Evolutionary conservation across 352 stramenopile genomes (phyloP).

Genomic region (Phytophthora hibernalis): DNA sequence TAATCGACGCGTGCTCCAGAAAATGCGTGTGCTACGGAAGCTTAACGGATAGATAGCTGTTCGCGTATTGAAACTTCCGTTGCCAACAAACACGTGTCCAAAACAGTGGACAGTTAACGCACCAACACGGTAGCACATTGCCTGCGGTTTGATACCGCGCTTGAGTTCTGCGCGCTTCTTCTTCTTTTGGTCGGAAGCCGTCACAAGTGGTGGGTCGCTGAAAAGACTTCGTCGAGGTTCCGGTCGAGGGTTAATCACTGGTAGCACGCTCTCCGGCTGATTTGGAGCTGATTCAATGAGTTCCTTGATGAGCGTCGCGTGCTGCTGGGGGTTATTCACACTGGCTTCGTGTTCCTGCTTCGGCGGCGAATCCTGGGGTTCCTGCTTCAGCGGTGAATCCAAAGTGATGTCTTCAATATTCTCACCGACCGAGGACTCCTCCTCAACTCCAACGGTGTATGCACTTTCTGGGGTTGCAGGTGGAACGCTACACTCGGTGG

Average conservation of each 20-base stretch:
- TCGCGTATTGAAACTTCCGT: constrained; percentile 87
- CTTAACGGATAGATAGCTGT: constrained; percentile 90
- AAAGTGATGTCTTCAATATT: constrained; percentile 8
- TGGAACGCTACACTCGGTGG: constrained; percentile 3
- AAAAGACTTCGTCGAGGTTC: constrained; percentile 54
- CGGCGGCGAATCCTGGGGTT: constrained; percentile 5
- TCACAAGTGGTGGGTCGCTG: constrained; percentile 55
- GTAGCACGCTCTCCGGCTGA: constrained; percentile 37
- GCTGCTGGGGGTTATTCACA: neutral
- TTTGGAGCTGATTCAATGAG: neutral
- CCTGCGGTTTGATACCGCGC: constrained; percentile 45
- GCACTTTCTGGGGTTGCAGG: constrained; percentile 11
- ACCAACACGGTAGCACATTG: constrained; percentile 75
- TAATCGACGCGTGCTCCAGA: constrained; percentile 84
- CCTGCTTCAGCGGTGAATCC: constrained; percentile 1
- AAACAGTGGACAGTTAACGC: constrained; percentile 85
- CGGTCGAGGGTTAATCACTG: constrained; percentile 53
- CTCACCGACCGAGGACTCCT: constrained; percentile 1
- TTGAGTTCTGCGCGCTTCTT: constrained; percentile 56
- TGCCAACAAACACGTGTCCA: constrained; percentile 79
- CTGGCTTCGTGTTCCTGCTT: constrained; percentile 10
- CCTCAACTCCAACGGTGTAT: neutral
- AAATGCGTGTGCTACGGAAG: constrained; percentile 93
- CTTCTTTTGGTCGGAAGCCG: constrained; percentile 67
- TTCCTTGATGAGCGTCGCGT: constrained; percentile 1